phyloP scores from a whole-genome alignment of 352 stramenopile genomes.

The Globisporangium cederbergense region DNA sequence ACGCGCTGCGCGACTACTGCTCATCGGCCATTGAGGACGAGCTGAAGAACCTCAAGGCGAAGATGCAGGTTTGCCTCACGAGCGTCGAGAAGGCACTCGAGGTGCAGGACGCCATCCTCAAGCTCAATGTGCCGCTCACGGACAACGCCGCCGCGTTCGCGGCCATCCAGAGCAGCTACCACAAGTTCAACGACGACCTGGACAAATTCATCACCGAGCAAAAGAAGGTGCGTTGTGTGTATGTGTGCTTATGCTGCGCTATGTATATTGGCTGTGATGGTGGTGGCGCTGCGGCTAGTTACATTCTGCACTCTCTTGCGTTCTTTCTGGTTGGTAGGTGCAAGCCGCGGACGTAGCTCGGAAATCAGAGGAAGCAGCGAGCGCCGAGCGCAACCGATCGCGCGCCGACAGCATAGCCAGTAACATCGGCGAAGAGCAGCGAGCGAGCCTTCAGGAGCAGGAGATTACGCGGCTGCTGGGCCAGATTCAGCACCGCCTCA shows the following conservation, averaged over 20 bases:
- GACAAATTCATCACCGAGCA: constrained; percentile 55
- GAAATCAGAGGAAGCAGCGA: constrained; percentile 12
- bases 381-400: constrained; percentile 9
- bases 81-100: constrained; percentile 56
- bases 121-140: constrained; percentile 58
- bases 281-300: background rate
- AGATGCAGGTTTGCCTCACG: constrained; percentile 54
- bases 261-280: background rate
- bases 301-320: background rate
- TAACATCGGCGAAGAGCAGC: constrained; percentile 14
- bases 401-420: constrained; percentile 24
- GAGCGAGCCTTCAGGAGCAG: constrained; percentile 15
- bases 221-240: constrained; percentile 24
- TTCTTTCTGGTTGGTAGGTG: constrained; percentile 20
- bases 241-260: background rate
- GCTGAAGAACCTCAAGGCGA: constrained; percentile 49
- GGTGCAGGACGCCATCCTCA: constrained; percentile 57
- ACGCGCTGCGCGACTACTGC: constrained; percentile 71
- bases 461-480: constrained; percentile 40
- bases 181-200: constrained; percentile 43
- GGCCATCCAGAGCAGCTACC: constrained; percentile 54
- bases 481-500: constrained; percentile 63
- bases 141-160: constrained; percentile 50
- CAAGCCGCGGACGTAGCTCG: constrained; percentile 25
- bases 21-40: constrained; percentile 77